Conservation (phyloP, 2,329 filamentous ascomycete genomes). For the Alternaria postmessia region DNA sequence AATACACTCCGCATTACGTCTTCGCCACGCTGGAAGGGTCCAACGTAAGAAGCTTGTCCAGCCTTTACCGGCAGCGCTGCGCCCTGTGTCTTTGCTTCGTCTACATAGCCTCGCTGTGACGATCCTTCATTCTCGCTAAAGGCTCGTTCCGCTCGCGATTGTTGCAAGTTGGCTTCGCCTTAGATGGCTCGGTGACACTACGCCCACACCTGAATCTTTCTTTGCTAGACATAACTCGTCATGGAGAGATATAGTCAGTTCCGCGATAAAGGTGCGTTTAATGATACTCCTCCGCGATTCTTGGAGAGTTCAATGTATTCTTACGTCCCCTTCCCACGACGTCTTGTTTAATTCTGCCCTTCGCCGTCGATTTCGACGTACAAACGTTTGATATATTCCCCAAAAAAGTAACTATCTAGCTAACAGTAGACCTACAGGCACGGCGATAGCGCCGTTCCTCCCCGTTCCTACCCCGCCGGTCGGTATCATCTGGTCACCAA, state of each 20-base stretch:
- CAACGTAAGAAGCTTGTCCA: slow-evolving; percentile 4
- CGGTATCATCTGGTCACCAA: slow-evolving; percentile 65
- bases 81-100: slow-evolving; percentile 3
- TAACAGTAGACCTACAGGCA: slow-evolving; percentile 66
- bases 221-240: slow-evolving; percentile 2
- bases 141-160: slow-evolving; percentile 5
- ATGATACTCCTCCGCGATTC: neutral
- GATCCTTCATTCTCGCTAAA: slow-evolving; percentile 1
- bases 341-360: too few species aligned
- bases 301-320: neutral
- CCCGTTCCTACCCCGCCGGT: slow-evolving; percentile 75
- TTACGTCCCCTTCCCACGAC: neutral
- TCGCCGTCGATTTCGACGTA: neutral
- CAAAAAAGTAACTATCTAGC: slow-evolving; percentile 5
- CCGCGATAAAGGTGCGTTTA: slow-evolving; percentile 77
- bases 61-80: neutral
- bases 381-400: neutral
- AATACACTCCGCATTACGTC: slow-evolving; percentile 16
- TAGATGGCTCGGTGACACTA: slow-evolving; percentile 33
- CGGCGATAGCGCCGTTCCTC: slow-evolving; percentile 95
- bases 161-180: slow-evolving; percentile 3
- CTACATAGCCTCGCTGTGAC: neutral
- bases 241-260: slow-evolving; percentile 98
- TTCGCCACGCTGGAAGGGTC: slow-evolving; percentile 8
- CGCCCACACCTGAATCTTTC: slow-evolving; percentile 9